Percentiles rank a stretch among this genome's conserved stretches.
These are phyloP conservation scores for Ocimum tenuiflorum DNA, from an alignment of 257 asterid species.

Conservation along the genomic window DNA sequence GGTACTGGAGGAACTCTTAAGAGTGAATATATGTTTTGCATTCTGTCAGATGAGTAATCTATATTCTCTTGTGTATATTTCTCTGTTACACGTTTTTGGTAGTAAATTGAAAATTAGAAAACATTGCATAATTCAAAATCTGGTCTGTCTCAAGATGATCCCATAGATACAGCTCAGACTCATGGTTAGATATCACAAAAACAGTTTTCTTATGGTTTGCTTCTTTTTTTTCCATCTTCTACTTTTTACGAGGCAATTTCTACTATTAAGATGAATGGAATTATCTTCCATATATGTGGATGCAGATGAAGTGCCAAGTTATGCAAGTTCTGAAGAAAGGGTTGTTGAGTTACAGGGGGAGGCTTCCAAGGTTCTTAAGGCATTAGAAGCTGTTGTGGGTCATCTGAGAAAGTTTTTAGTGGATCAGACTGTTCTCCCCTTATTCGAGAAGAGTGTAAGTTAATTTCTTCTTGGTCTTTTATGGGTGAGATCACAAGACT, in stretches of 20 bases:
- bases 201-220: background rate
- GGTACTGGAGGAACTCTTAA: background rate
- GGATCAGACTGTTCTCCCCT: conserved; percentile 72
- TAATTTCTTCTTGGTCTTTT: background rate
- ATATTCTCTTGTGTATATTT: background rate
- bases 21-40: background rate
- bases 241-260: conserved; percentile 1
- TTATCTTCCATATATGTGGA: conserved; percentile 10
- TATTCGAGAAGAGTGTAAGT: conserved; percentile 75
- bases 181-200: background rate
- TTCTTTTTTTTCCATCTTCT: background rate
- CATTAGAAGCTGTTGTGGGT: conserved; percentile 66
- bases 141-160: background rate
- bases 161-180: conserved; percentile 5
- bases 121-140: background rate
- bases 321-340: conserved; percentile 75
- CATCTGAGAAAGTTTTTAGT: conserved; percentile 81
- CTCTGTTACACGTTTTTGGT: background rate
- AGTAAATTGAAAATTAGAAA: background rate
- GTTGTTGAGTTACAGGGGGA: conserved; percentile 82
- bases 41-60: background rate
- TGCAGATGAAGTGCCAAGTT: conserved; percentile 60
- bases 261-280: background rate
- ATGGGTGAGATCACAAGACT: background rate
- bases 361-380: conserved; percentile 62